These are phyloP conservation scores for Hericium alpestre DNA, from an alignment of 768 basidiomycete genomes.

Conservation along the genomic window DNA sequence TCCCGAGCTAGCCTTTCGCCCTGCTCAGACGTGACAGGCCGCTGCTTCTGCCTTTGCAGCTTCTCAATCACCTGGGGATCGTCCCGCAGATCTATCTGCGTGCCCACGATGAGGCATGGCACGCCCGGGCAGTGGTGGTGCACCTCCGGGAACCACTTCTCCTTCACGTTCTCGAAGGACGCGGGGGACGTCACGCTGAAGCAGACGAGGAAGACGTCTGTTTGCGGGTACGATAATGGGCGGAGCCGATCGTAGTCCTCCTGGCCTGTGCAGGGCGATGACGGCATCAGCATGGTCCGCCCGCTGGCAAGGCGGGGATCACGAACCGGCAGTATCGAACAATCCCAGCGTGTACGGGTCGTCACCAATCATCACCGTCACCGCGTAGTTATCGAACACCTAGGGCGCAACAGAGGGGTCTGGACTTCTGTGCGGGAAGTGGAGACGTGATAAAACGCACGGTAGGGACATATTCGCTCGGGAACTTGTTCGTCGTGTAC, in stretches of 20 bases:
- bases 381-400: slow-evolving; percentile 97
- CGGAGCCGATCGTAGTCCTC: slow-evolving; percentile 99
- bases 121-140: slow-evolving; percentile 99
- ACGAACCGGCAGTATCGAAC: slow-evolving; percentile 96
- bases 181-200: slow-evolving; percentile 98
- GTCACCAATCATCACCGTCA: slow-evolving; percentile 99
- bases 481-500: slow-evolving; percentile 96
- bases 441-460: slow-evolving; percentile 39
- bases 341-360: slow-evolving; percentile 97
- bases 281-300: slow-evolving; percentile 6
- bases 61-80: slow-evolving; percentile 91
- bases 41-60: slow-evolving; percentile 90
- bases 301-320: neutral
- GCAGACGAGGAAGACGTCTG: slow-evolving; percentile 98
- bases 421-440: slow-evolving; percentile 14
- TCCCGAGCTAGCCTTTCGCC: slow-evolving; percentile 95
- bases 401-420: slow-evolving; percentile 22
- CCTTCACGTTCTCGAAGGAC: slow-evolving; percentile 99
- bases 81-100: slow-evolving; percentile 94
- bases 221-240: slow-evolving; percentile 98
- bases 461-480: slow-evolving; percentile 97
- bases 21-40: slow-evolving; percentile 77
- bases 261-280: slow-evolving; percentile 52
- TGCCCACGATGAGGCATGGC: slow-evolving; percentile 97
- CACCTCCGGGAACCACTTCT: slow-evolving; percentile 99